These are phyloP conservation scores for Fusarium xyrophilum DNA, from an alignment of 2,329 filamentous ascomycete genomes.

Conservation along the genomic window DNA sequence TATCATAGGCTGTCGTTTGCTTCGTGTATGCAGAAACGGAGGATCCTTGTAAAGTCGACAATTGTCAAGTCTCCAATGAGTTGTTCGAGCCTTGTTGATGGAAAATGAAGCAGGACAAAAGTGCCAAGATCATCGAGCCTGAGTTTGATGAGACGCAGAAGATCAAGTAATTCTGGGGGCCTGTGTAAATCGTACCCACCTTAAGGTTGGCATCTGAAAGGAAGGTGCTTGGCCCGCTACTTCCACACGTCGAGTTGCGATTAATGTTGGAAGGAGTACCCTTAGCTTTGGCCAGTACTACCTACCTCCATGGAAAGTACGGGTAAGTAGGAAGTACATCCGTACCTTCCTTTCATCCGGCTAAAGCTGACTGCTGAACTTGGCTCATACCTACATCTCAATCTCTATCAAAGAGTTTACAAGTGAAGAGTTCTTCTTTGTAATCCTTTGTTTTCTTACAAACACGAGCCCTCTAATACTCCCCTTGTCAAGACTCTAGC, in stretches of 20 bases:
- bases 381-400: background rate
- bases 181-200: background rate
- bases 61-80: constrained; percentile 23
- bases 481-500: background rate
- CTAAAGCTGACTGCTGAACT: background rate
- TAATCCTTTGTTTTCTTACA: background rate
- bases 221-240: background rate
- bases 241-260: background rate
- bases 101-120: constrained; percentile 3
- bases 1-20: constrained; percentile 10
- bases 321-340: background rate
- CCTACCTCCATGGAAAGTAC: background rate
- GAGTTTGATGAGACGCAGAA: background rate
- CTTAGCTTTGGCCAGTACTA: background rate
- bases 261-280: background rate
- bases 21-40: constrained; percentile 40
- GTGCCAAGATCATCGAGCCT: background rate
- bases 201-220: background rate
- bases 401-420: background rate
- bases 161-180: background rate
- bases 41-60: constrained; percentile 31
- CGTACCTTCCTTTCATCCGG: background rate
- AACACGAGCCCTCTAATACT: background rate
- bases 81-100: background rate
- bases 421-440: background rate